phyloP scores from a whole-genome alignment of 441 rosid species.

The Erodium trifolium region DNA sequence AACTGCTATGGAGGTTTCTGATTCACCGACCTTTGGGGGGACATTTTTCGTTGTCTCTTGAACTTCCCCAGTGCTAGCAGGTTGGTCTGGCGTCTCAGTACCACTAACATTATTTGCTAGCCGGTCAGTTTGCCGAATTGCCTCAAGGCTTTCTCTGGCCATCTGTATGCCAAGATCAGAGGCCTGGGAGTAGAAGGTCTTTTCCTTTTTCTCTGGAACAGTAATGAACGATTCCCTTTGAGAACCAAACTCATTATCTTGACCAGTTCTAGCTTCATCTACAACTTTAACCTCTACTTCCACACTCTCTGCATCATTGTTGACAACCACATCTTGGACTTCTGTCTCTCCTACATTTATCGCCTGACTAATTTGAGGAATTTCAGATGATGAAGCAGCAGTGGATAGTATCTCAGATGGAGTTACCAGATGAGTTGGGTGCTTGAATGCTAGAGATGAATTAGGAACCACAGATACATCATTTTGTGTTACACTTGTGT shows the following conservation, averaged over 20 bases:
- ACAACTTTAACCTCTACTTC: constrained; percentile 41
- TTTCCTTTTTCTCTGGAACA: constrained; percentile 35
- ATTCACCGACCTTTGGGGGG: constrained; percentile 28
- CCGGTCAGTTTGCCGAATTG: constrained; percentile 24
- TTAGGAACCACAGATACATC: constrained; percentile 29
- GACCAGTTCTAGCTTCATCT: constrained; percentile 30
- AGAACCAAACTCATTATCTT: constrained; percentile 24
- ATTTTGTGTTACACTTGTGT: constrained; percentile 23
- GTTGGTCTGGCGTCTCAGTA: constrained; percentile 22
- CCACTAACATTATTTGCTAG: constrained; percentile 25
- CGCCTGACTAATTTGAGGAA: constrained; percentile 28
- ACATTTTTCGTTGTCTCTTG: constrained; percentile 25
- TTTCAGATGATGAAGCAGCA: constrained; percentile 31
- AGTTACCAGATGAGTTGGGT: constrained; percentile 45
- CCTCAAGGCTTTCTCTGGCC: constrained; percentile 33
- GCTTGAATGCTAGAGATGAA: constrained; percentile 32
- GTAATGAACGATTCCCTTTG: constrained; percentile 23
- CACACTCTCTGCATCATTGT: constrained; percentile 25
- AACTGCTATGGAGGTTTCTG: constrained; percentile 21
- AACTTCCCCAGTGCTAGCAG: constrained; percentile 19
- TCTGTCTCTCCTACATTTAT: constrained; percentile 26
- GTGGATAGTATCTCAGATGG: constrained; percentile 47
- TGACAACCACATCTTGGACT: constrained; percentile 30
- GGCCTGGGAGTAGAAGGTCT: constrained; percentile 44
- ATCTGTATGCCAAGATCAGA: constrained; percentile 44